Evolutionary conservation across 169 alveolate genomes (phyloP).

Genomic region (Plasmodium yoelii): DNA sequence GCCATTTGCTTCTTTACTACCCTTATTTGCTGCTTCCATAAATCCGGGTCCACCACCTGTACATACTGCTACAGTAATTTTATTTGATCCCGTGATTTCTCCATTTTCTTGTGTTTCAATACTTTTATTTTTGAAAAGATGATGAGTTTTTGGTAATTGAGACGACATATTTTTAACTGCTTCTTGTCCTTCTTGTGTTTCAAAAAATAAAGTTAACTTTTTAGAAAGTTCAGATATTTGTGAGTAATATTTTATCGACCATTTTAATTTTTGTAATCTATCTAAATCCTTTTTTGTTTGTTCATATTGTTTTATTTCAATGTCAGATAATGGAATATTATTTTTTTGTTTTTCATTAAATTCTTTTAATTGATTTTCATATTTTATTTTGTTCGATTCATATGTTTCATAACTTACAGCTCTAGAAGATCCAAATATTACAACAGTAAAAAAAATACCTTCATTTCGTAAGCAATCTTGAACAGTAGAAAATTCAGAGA

Average conservation of each 20-base stretch:
- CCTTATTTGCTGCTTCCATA: constrained; percentile 86
- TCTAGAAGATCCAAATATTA: constrained; percentile 82
- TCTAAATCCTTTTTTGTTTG: constrained; percentile 27
- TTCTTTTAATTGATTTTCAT: constrained; percentile 25
- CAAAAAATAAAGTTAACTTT: constrained; percentile 53
- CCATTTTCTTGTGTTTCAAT: not conserved
- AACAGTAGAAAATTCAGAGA: constrained; percentile 82
- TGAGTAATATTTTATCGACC: constrained; percentile 47
- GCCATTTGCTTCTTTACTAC: constrained; percentile 80
- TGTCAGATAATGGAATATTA: constrained; percentile 3
- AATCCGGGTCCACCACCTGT: constrained; percentile 86
- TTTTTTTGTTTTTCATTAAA: constrained; percentile 17
- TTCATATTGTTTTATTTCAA: constrained; percentile 26
- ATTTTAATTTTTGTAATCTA: constrained; percentile 55
- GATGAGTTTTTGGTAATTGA: constrained; percentile 63
- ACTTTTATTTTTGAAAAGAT: constrained; percentile 32
- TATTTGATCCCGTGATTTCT: constrained; percentile 4
- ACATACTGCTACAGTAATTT: constrained; percentile 80
- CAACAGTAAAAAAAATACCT: constrained; percentile 78
- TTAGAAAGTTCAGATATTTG: constrained; percentile 56
- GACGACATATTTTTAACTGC: constrained; percentile 56
- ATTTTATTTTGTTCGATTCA: constrained; percentile 28
- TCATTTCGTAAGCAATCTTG: constrained; percentile 77
- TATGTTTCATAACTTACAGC: constrained; percentile 69
- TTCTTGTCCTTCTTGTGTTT: constrained; percentile 64